Percentiles rank a stretch among this genome's conserved stretches.
phyloP scores from a whole-genome alignment of 768 basidiomycete species.

The Mycena leptocephala region DNA sequence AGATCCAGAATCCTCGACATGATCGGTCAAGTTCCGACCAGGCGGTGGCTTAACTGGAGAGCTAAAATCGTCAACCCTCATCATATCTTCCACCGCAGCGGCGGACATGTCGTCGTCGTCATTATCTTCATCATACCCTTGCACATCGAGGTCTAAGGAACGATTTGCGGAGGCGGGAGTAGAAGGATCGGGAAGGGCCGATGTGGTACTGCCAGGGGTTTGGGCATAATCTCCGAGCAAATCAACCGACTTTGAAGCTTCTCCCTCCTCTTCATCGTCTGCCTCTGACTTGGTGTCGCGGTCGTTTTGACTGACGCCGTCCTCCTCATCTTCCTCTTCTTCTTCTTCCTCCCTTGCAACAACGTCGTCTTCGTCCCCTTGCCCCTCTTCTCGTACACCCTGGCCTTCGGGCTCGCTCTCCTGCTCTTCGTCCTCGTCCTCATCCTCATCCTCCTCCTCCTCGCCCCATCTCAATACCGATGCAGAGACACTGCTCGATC shows the following conservation, averaged over 20 bases:
- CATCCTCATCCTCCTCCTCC: slow-evolving; percentile 55
- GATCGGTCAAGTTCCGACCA: not conserved
- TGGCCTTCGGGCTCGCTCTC: slow-evolving; percentile 50
- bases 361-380: slow-evolving; percentile 44
- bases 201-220: slow-evolving; percentile 7
- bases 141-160: not conserved
- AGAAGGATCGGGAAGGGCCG: slow-evolving; percentile 20
- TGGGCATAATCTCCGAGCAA: slow-evolving; percentile 9
- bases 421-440: slow-evolving; percentile 46
- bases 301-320: slow-evolving; percentile 18
- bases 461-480: slow-evolving; percentile 55
- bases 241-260: not conserved
- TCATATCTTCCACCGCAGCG: slow-evolving; percentile 29
- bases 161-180: not conserved
- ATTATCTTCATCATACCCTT: slow-evolving; percentile 16
- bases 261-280: slow-evolving; percentile 44
- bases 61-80: not conserved
- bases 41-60: slow-evolving; percentile 13
- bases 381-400: slow-evolving; percentile 51
- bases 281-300: slow-evolving; percentile 42
- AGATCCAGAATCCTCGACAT: not conserved
- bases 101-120: slow-evolving; percentile 23
- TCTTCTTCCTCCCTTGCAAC: slow-evolving; percentile 44
- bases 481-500: slow-evolving; percentile 68
- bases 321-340: slow-evolving; percentile 32